These are phyloP conservation scores for Boletus subparvulus DNA, from an alignment of 768 basidiomycete genomes.

Conservation along the genomic window DNA sequence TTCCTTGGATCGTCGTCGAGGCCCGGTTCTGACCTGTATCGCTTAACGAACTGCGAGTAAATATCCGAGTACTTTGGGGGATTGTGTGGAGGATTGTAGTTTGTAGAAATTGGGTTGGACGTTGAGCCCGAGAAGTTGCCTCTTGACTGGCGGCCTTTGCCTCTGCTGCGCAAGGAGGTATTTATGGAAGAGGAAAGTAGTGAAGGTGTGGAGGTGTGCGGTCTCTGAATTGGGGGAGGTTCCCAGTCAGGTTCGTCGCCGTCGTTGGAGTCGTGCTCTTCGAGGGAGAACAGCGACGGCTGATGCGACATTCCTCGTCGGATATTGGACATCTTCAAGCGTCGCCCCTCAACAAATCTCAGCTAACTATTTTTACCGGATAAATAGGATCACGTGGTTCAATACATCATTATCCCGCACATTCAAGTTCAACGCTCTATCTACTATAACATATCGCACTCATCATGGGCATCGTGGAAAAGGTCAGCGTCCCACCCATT, in stretches of 20 bases:
- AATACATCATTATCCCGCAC: background rate
- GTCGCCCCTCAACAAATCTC: background rate
- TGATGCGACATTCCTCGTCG: constrained; percentile 44
- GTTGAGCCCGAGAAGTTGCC: constrained; percentile 28
- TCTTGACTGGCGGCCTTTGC: constrained; percentile 33
- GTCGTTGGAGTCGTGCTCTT: constrained; percentile 50
- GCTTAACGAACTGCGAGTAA: constrained; percentile 77
- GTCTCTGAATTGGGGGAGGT: constrained; percentile 33
- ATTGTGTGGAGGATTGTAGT: constrained; percentile 31
- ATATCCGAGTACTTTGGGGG: constrained; percentile 53
- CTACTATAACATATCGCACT: background rate
- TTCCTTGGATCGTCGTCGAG: constrained; percentile 67
- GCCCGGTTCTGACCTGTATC: constrained; percentile 66
- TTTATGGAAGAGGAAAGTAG: constrained; percentile 31
- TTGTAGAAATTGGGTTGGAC: constrained; percentile 28
- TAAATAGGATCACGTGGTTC: constrained; percentile 10
- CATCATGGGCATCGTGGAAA: constrained; percentile 92
- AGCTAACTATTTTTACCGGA: no score
- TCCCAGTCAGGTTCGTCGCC: constrained; percentile 48
- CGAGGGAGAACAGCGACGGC: constrained; percentile 67
- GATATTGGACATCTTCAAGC: constrained; percentile 20
- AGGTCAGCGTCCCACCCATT: constrained; percentile 46
- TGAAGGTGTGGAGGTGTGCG: constrained; percentile 21
- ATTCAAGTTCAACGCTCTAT: background rate
- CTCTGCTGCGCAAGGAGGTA: constrained; percentile 31